Percentiles rank a stretch among this genome's conserved stretches.
Evolutionary conservation across 306 rosid species (phyloP).

Genomic region (peach (Prunus persica)): Prunus_persica_NCBIv2 NC_034010.1:241501-242000

Average conservation of each 20-base stretch:
- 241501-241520: slow-evolving; percentile 3
- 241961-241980: slow-evolving; percentile 41
- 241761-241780: no score
- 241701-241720: neutral
- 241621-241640: slow-evolving; percentile 39
- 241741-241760: neutral
- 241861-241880: neutral
- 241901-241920: slow-evolving; percentile 31
- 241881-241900: slow-evolving; percentile 59
- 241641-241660: slow-evolving; percentile 20
- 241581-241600: slow-evolving; percentile 33
- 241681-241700: neutral
- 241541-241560: slow-evolving; percentile 7
- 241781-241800: no score
- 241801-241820: neutral
- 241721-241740: neutral
- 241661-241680: neutral
- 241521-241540: neutral
- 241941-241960: slow-evolving; percentile 25
- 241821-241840: neutral
- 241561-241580: slow-evolving; percentile 35
- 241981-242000: slow-evolving; percentile 89
- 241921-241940: slow-evolving; percentile 39
- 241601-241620: slow-evolving; percentile 41
- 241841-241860: neutral